Conservation (phyloP, 2,329 filamentous ascomycete genomes). For the Trichoderma sp. region DNA sequence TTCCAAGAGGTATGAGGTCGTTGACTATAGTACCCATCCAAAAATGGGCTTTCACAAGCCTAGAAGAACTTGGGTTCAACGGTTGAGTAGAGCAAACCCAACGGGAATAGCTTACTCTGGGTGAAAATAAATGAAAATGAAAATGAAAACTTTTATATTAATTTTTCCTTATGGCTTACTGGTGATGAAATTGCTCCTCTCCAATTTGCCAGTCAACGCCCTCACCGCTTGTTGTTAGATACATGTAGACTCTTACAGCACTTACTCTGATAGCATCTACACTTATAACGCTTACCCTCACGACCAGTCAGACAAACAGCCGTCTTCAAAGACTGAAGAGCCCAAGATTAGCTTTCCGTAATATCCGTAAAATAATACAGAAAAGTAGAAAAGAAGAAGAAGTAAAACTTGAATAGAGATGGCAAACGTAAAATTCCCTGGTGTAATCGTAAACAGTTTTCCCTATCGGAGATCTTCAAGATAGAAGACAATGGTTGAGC, state of each 20-base stretch:
- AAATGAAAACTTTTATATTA: neutral
- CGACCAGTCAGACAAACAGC: neutral
- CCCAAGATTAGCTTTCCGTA: neutral
- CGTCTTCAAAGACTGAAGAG: neutral
- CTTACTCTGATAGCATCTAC: neutral
- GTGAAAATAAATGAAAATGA: neutral
- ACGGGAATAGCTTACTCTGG: neutral
- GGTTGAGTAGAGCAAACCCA: neutral
- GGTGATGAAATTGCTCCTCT: neutral
- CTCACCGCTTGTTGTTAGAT: neutral
- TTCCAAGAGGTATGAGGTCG: neutral
- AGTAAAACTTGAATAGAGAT: neutral
- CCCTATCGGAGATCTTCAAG: neutral
- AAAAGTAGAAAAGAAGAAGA: neutral
- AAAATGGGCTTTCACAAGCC: neutral
- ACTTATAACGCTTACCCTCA: neutral
- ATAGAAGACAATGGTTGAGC: too few species aligned
- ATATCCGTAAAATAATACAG: neutral
- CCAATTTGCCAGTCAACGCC: neutral
- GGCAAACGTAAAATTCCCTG: neutral
- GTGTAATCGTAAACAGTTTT: neutral
- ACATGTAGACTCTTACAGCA: neutral
- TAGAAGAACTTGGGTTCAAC: neutral
- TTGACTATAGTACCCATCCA: neutral
- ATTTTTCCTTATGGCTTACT: neutral